phyloP scores from a whole-genome alignment of 257 asterid species.

The Petrea volubilis region DNA sequence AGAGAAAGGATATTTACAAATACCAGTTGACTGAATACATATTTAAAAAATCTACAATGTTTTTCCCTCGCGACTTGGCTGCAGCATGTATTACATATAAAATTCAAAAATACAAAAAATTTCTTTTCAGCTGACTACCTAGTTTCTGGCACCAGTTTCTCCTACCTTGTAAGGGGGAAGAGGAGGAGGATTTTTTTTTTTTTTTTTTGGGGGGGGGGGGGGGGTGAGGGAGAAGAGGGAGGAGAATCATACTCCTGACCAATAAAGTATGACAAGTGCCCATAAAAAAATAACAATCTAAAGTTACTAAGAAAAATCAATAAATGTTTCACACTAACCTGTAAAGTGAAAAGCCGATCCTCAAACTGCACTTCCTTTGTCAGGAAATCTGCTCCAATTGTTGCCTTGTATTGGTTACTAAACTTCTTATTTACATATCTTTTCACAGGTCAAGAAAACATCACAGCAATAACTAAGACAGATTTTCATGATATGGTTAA shows the following conservation, averaged over 20 bases:
- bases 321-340: slow-evolving; percentile 46
- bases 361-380: slow-evolving; percentile 98
- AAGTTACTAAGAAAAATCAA: not conserved
- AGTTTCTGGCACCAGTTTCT: not conserved
- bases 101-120: too few species aligned
- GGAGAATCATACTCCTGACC: not conserved
- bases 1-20: not conserved
- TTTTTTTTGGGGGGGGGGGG: too few species aligned
- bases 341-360: slow-evolving; percentile 91
- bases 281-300: slow-evolving; percentile 6
- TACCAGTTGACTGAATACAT: not conserved
- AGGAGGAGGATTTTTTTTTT: too few species aligned
- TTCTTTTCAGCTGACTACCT: too few species aligned
- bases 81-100: too few species aligned
- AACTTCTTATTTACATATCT: slow-evolving; percentile 98
- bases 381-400: slow-evolving; percentile 98
- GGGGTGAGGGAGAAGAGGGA: too few species aligned
- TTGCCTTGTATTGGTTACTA: slow-evolving; percentile 98
- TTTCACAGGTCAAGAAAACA: slow-evolving; percentile 51
- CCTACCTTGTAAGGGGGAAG: not conserved
- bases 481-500: slow-evolving; percentile 1
- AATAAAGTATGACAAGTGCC: not conserved
- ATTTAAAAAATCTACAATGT: not conserved
- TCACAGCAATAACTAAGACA: slow-evolving; percentile 17
- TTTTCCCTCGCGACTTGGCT: not conserved